Evolutionary conservation across 169 alveolate species (phyloP).

Genomic region (Plasmodium gaboni): DNA sequence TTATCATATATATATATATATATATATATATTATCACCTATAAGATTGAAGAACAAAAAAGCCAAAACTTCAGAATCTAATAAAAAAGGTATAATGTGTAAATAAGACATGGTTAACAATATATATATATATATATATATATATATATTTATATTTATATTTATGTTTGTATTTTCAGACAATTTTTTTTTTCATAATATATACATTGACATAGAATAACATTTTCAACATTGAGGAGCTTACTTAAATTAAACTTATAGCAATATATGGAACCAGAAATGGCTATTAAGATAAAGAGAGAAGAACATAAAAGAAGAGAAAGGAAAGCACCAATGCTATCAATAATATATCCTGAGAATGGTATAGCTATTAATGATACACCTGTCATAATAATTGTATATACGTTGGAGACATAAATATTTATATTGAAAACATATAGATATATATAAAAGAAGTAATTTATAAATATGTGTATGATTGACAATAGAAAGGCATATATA

Average conservation of each 20-base stretch:
- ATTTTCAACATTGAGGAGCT: not conserved
- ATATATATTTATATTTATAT: not conserved
- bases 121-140: not conserved
- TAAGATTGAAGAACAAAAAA: constrained; percentile 58
- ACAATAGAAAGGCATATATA: constrained; percentile 60
- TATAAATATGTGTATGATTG: constrained; percentile 64
- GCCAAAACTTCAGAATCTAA: constrained; percentile 66
- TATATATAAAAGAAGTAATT: constrained; percentile 72
- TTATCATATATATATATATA: not conserved
- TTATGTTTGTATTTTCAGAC: not conserved
- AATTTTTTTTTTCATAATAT: not conserved
- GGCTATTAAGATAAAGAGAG: constrained; percentile 52
- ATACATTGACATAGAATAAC: not conserved
- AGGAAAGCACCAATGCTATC: constrained; percentile 67
- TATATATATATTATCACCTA: constrained; percentile 29
- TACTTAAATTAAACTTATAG: constrained; percentile 49
- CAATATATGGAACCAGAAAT: constrained; percentile 72
- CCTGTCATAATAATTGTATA: constrained; percentile 62
- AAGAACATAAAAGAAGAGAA: constrained; percentile 65
- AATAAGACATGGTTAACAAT: not conserved
- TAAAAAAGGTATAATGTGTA: not conserved
- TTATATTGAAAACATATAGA: constrained; percentile 58
- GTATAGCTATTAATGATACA: constrained; percentile 69
- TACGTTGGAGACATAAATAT: constrained; percentile 55
- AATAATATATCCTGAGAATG: constrained; percentile 70